Evolutionary conservation across 1,139 yeast species (phyloP), one percentile per base, ranked within the genome.

Genomic region (Hemisphaericaspora lyxosophila): DNA sequence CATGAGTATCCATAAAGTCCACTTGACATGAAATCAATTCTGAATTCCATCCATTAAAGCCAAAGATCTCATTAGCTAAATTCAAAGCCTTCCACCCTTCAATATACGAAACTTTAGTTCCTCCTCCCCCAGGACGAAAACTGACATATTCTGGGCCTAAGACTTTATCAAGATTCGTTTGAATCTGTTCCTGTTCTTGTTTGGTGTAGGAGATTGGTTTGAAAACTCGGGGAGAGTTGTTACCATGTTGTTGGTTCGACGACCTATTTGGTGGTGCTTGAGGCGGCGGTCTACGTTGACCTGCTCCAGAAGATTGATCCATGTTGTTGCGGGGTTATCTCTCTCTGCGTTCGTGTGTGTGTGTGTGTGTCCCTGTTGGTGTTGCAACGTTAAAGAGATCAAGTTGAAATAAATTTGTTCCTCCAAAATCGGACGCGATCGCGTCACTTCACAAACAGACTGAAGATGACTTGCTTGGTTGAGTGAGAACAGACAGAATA

Each of bases 61-160:
- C 94, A 70, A 85, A 85, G 7, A 85, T 79, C 51, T 82, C 85
- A 51, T 85, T 85, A 12, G 95, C 94, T 33, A 85, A 60, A 53
- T 83, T 82, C 31, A 85, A 73, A 3, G 85, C 90, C 53, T 78
- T 81, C 89, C 90, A 84, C 1, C 94, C 95, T 60, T 84, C 92
- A 22, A 85, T 72, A 50, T 85, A 85, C 2, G 85, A 80, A 4
- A 85, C 87, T 36, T 74, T 68, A 31, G 70, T 70, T 6, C 84
- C 82, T 2, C 88, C 88, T 19, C 83, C 88, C 1, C 90, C 94
- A 2, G 90, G 82, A 29, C 97, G 72, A 35, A 79, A 78, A 28
- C 95, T 81, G 23, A 92, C 82, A 53, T 80, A 90, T 59, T 90
- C 97, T 0, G 97, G 97, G 0, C 98, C 98, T 24, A 89, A 67